A percentile compares a stretch with the other conserved stretches of the same genome.
Conservation (phyloP, 495 filamentous ascomycete species). For the Cetradonia linearis region DNA sequence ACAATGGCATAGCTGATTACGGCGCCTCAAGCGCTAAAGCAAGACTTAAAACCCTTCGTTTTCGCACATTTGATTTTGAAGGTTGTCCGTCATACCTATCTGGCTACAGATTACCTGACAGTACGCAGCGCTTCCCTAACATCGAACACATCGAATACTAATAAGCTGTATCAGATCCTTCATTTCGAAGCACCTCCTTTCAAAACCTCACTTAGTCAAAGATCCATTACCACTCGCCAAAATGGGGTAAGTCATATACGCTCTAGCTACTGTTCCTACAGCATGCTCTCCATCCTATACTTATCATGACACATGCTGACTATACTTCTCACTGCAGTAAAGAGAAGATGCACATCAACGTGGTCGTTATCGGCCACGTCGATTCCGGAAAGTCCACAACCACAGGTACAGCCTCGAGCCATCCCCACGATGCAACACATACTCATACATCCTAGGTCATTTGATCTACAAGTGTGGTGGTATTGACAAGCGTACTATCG, state of each 20-base stretch:
- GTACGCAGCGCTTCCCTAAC: background rate
- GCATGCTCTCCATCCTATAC: background rate
- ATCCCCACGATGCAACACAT: constrained; percentile 24
- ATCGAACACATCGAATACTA: background rate
- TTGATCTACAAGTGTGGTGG: constrained; percentile 99
- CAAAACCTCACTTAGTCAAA: background rate
- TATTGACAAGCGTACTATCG: constrained; percentile 99
- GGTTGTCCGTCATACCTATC: constrained; percentile 2
- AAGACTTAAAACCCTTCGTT: constrained; percentile 3
- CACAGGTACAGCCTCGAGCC: constrained; percentile 47
- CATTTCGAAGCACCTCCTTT: background rate
- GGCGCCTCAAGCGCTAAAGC: background rate
- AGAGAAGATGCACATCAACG: constrained; percentile 88
- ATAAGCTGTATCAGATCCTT: background rate
- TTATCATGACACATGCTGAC: background rate
- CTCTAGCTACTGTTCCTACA: background rate
- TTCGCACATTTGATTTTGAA: constrained; percentile 2
- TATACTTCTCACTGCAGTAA: constrained; percentile 44
- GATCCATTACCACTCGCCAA: constrained; percentile 1
- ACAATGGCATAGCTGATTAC: background rate
- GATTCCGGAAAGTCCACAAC: constrained; percentile 92
- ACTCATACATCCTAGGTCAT: constrained; percentile 49
- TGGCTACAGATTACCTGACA: constrained; percentile 9
- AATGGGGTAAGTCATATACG: background rate
- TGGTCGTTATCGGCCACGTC: constrained; percentile 99